A percentile compares a stretch with the other conserved stretches of the same genome.
Evolutionary conservation across 169 alveolate species (phyloP).

Genomic region (Cryptosporidium ubiquitum): DNA sequence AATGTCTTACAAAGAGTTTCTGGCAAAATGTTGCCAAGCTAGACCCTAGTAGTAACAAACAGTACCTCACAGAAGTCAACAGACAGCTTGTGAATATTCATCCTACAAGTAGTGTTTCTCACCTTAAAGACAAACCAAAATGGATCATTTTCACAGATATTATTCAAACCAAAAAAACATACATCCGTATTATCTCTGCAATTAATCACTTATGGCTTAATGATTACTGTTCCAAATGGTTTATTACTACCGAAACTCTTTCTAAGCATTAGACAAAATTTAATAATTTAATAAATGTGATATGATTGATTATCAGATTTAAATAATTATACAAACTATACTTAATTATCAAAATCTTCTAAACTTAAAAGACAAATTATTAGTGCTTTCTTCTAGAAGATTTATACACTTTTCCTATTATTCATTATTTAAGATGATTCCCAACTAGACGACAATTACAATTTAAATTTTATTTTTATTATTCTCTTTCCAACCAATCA

Average conservation of each 20-base stretch:
- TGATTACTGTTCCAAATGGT: slow-evolving; percentile 69
- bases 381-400: no score
- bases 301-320: background rate
- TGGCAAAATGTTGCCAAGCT: slow-evolving; percentile 78
- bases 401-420: no score
- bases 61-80: slow-evolving; percentile 62
- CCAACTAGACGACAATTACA: no score
- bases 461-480: no score
- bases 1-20: slow-evolving; percentile 81
- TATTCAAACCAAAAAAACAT: slow-evolving; percentile 86
- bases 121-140: slow-evolving; percentile 79
- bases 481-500: no score
- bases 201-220: slow-evolving; percentile 76
- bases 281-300: background rate
- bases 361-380: no score
- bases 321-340: background rate
- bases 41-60: slow-evolving; percentile 67
- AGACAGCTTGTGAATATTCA: slow-evolving; percentile 80
- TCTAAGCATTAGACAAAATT: background rate
- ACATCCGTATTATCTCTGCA: slow-evolving; percentile 85
- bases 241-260: background rate
- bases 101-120: slow-evolving; percentile 82
- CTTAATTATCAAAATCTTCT: no score
- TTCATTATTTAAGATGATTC: no score
- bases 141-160: slow-evolving; percentile 89